phyloP scores from a whole-genome alignment of 2,329 filamentous ascomycete species.

The Lachnellula arida region DNA sequence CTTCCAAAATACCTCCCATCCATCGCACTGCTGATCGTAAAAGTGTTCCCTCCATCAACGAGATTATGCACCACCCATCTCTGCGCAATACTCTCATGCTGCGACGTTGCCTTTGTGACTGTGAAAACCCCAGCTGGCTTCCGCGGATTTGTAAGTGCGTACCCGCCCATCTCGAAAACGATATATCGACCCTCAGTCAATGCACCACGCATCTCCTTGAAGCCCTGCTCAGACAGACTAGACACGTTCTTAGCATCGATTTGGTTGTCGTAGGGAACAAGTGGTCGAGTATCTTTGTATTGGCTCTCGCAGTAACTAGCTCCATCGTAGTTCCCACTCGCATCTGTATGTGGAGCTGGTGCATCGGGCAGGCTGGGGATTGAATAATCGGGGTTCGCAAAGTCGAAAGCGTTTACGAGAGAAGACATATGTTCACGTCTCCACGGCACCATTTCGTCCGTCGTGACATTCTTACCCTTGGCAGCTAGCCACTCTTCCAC shows the following conservation, averaged over 20 bases:
- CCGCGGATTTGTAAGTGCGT: constrained; percentile 37
- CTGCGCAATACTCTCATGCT: constrained; percentile 40
- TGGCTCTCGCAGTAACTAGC: constrained; percentile 40
- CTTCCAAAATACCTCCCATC: constrained; percentile 36
- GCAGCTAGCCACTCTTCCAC: constrained; percentile 46
- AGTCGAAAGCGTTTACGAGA: constrained; percentile 44
- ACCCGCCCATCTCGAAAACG: constrained; percentile 44
- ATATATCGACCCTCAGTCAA: constrained; percentile 52
- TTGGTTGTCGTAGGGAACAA: constrained; percentile 44
- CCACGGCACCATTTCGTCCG: constrained; percentile 42
- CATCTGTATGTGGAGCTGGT: constrained; percentile 38
- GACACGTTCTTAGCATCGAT: constrained; percentile 34
- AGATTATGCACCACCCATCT: constrained; percentile 44
- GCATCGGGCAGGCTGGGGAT: constrained; percentile 43
- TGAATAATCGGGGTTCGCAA: constrained; percentile 42
- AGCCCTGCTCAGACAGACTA: constrained; percentile 46
- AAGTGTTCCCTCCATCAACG: constrained; percentile 23
- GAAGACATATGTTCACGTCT: constrained; percentile 44
- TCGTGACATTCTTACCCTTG: constrained; percentile 38
- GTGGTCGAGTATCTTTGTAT: constrained; percentile 35
- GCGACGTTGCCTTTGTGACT: constrained; percentile 25
- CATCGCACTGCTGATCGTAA: constrained; percentile 38
- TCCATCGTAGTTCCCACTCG: constrained; percentile 41
- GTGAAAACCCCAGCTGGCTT: constrained; percentile 22
- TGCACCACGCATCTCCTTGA: constrained; percentile 47